Conservation (phyloP, 2,329 filamentous ascomycete species). For the Arthrinium phaeospermum region DNA sequence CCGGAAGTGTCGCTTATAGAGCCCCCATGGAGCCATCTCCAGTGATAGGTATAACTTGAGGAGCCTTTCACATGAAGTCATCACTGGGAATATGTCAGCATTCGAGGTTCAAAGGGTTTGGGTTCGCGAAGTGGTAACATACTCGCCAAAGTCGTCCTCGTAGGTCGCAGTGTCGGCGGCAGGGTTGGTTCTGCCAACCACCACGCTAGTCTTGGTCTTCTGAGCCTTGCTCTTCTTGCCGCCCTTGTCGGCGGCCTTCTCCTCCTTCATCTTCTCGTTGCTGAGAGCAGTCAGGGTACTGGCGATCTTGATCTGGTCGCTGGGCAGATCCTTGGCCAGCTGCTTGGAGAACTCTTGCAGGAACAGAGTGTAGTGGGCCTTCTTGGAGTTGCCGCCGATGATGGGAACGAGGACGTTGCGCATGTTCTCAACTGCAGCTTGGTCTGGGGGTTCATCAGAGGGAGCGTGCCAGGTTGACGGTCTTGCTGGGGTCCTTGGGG, state of each 20-base stretch:
- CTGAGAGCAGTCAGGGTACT: constrained; percentile 85
- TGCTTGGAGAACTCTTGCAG: constrained; percentile 90
- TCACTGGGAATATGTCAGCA: constrained; percentile 53
- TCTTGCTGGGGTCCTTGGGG: constrained; percentile 74
- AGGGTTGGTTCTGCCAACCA: constrained; percentile 64
- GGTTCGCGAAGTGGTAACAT: constrained; percentile 49
- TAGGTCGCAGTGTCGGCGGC: constrained; percentile 79
- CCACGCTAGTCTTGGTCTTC: constrained; percentile 85
- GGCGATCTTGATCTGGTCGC: constrained; percentile 92
- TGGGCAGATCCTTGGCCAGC: constrained; percentile 84
- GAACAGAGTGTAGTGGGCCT: constrained; percentile 89
- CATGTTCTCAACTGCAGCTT: constrained; percentile 82
- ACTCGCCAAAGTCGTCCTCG: constrained; percentile 87
- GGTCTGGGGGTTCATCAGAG: constrained; percentile 87
- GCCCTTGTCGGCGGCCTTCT: constrained; percentile 92
- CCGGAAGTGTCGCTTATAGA: constrained; percentile 6
- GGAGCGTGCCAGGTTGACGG: constrained; percentile 80
- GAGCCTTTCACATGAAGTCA: constrained; percentile 71
- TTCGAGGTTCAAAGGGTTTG: neutral
- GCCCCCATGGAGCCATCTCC: neutral
- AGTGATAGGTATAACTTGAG: neutral
- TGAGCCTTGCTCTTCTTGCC: constrained; percentile 97
- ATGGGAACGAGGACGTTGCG: constrained; percentile 81
- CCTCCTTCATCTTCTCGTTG: constrained; percentile 99
- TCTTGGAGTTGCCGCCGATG: constrained; percentile 76